Evolutionary conservation across 495 filamentous ascomycete genomes (phyloP), one percentile per base, ranked within the genome.

Genomic region (Penicillium antarcticum): DNA sequence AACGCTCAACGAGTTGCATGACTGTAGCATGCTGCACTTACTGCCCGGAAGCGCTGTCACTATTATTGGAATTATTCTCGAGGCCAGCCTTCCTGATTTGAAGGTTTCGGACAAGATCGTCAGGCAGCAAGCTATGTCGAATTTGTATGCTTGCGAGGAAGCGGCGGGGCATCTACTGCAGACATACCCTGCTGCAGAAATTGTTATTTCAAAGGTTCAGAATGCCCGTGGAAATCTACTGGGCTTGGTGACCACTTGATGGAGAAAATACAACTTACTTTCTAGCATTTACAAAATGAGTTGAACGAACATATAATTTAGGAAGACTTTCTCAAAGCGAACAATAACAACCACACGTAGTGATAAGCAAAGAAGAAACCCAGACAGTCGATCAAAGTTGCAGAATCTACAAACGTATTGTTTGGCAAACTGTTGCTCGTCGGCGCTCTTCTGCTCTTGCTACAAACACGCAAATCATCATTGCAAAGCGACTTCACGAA

Each of bases 171-270:
- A 42, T 34, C 17, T 49, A 24, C 13, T 49, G 17, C 47, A 49
- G 33, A 49, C 47, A 34, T 49, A 49, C 35, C 47, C 47, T 14
- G 47, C 47, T 12, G 47, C 47, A 16, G 38, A 49, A n/a, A 49
- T 49, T 42, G 47, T 49, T 40, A 37, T 49, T 13, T 49, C 47
- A 0, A 37, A 42, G 26, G 47, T 38, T 3, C 47, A 49, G 18
- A 49, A 19, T 42, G 47, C 47, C 14, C 47, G 47, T 35, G 47
- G 47, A 1, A 37, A 49, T 34, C 38, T 49, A 10, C 8, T 49
- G 18, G 47, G 47, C 0, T 35, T 49, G 37, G 17, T 17, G 7
- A 18, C 38, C 9, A 49, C 37, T 8, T 49, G 17, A 40, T 9
- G 10, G 6, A 23, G 4, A 33, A 12, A 24, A 8, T 18, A 49